phyloP scores from a whole-genome alignment of 2,329 filamentous ascomycete genomes.

The Talaromyces funiculosus region DNA sequence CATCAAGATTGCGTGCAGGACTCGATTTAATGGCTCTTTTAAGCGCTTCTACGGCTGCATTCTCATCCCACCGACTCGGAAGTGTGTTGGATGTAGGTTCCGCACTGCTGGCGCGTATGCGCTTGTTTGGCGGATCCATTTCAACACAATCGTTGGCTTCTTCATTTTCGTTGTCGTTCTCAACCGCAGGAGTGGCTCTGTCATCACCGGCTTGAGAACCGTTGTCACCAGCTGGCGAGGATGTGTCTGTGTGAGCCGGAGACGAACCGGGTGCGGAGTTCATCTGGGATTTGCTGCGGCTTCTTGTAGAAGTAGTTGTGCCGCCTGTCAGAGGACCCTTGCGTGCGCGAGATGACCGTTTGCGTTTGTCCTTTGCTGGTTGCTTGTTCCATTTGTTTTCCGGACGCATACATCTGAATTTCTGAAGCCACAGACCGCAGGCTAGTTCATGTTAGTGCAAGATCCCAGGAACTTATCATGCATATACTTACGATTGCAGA shows the following conservation, averaged over 20 bases:
- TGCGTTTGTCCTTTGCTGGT: conserved; percentile 39
- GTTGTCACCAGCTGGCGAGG: conserved; percentile 26
- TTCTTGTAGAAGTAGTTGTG: conserved; percentile 25
- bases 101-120: conserved; percentile 44
- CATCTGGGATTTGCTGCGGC: conserved; percentile 27
- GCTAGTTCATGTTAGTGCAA: conserved; percentile 40
- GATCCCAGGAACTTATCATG: neutral
- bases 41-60: conserved; percentile 42
- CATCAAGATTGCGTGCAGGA: conserved; percentile 49
- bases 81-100: conserved; percentile 37
- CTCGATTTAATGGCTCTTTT: conserved; percentile 57
- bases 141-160: conserved; percentile 5
- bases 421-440: conserved; percentile 91
- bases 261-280: conserved; percentile 33
- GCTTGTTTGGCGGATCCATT: conserved; percentile 32
- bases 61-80: conserved; percentile 31
- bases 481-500: conserved; percentile 74
- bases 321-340: conserved; percentile 32
- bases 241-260: conserved; percentile 33
- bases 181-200: conserved; percentile 28
- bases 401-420: conserved; percentile 79
- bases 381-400: conserved; percentile 73
- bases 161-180: conserved; percentile 33
- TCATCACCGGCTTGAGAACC: conserved; percentile 23
- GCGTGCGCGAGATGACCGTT: conserved; percentile 32